Evolutionary conservation across 164 flowering plant species (phyloP).

Genomic region (Chimonanthus praecox): DNA sequence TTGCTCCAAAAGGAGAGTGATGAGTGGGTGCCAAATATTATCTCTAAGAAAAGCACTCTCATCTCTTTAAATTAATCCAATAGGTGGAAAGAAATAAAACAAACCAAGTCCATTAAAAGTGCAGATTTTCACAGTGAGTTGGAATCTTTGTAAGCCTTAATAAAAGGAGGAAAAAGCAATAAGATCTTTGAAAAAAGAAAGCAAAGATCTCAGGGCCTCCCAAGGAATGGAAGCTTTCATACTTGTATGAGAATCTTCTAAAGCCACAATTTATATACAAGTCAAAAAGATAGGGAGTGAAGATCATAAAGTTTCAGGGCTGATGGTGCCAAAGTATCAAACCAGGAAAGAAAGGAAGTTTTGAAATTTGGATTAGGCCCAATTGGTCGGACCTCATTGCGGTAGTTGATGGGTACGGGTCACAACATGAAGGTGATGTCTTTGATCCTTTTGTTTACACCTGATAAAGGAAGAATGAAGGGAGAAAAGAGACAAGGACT

Average conservation of each 20-base stretch:
- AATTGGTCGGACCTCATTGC: background rate
- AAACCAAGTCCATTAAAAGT: background rate
- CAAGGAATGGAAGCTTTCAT: background rate
- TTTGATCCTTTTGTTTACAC: no score
- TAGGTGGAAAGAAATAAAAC: background rate
- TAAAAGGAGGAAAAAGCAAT: background rate
- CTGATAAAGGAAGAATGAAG: no score
- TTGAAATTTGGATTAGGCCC: background rate
- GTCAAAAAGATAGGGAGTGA: background rate
- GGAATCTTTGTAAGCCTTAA: background rate
- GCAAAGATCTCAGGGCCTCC: background rate
- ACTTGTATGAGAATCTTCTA: background rate
- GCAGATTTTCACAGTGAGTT: background rate
- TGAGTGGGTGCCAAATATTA: no score
- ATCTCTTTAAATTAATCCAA: no score
- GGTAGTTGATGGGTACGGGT: background rate
- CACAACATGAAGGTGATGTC: no score
- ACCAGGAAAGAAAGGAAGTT: background rate
- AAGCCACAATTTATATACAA: background rate
- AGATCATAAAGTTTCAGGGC: background rate
- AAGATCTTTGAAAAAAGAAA: background rate
- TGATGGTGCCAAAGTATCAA: background rate
- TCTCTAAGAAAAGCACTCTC: no score
- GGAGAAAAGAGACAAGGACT: no score
- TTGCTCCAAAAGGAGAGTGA: no score